These are phyloP conservation scores for Leccinellum rugosiceps DNA, from an alignment of 768 basidiomycete species.

Conservation along the genomic window DNA sequence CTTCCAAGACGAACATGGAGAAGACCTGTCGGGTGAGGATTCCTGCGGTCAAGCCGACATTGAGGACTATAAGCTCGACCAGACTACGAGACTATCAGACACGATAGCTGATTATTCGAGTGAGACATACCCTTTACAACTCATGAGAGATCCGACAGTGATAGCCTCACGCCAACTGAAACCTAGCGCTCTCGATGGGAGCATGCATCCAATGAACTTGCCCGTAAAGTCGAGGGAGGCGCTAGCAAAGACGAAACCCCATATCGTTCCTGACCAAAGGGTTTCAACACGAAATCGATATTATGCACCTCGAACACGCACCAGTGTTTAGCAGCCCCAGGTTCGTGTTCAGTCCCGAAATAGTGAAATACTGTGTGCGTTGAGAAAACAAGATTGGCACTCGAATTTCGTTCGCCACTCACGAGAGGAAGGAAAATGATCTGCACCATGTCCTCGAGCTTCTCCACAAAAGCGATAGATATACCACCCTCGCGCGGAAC, in stretches of 20 bases:
- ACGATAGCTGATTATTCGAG: not conserved
- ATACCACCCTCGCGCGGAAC: slow-evolving; percentile 89
- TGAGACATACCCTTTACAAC: slow-evolving; percentile 80
- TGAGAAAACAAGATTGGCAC: not conserved
- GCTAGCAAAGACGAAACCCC: slow-evolving; percentile 85
- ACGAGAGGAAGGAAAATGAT: slow-evolving; percentile 89
- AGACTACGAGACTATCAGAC: slow-evolving; percentile 43
- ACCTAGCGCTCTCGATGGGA: slow-evolving; percentile 63
- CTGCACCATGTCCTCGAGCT: slow-evolving; percentile 91
- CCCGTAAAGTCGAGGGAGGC: slow-evolving; percentile 75
- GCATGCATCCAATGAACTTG: slow-evolving; percentile 82
- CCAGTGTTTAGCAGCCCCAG: slow-evolving; percentile 81
- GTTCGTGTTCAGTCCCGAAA: slow-evolving; percentile 91
- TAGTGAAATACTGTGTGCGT: slow-evolving; percentile 76
- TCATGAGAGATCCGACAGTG: slow-evolving; percentile 91
- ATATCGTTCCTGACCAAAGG: slow-evolving; percentile 55
- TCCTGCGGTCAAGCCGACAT: slow-evolving; percentile 79
- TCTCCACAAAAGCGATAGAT: slow-evolving; percentile 82
- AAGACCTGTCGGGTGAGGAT: slow-evolving; percentile 81
- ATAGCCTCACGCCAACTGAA: slow-evolving; percentile 81
- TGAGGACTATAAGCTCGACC: slow-evolving; percentile 94
- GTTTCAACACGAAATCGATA: not conserved
- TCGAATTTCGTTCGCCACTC: slow-evolving; percentile 22
- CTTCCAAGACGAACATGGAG: slow-evolving; percentile 93
- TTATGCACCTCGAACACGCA: slow-evolving; percentile 11